Conservation (phyloP, 257 asterid genomes). For the Catharanthus roseus region DNA sequence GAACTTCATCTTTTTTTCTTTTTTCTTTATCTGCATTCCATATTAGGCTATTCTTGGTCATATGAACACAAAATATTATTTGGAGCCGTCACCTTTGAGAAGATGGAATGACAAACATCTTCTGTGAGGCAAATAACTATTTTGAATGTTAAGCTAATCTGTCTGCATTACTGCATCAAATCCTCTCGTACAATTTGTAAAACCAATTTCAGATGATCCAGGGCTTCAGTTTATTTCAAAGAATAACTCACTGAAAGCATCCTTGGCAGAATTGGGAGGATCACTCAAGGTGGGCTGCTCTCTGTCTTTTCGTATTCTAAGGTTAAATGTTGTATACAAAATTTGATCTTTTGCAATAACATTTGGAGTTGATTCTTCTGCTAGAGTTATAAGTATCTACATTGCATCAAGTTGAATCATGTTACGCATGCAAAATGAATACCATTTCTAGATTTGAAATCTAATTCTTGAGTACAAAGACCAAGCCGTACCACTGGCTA, state of each 20-base stretch:
- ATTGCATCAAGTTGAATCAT: not conserved
- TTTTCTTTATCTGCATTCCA: not conserved
- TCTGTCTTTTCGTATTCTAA: slow-evolving; percentile 13
- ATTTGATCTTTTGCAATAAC: not conserved
- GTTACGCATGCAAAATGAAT: not conserved
- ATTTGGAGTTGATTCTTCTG: not conserved
- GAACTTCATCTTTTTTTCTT: not conserved
- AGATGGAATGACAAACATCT: not conserved
- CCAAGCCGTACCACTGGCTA: not conserved
- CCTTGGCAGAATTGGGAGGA: slow-evolving; percentile 63
- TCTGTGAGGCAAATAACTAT: not conserved
- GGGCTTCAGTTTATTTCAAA: slow-evolving; percentile 46
- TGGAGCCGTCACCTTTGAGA: not conserved
- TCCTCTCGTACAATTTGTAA: not conserved
- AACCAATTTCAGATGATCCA: slow-evolving; percentile 29
- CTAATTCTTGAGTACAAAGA: not conserved
- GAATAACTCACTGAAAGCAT: slow-evolving; percentile 41
- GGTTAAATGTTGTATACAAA: not conserved
- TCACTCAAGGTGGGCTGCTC: slow-evolving; percentile 49
- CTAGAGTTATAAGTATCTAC: not conserved
- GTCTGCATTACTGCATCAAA: not conserved
- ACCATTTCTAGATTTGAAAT: not conserved
- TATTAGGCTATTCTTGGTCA: not conserved
- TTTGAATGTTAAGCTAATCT: not conserved
- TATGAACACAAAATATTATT: not conserved